A percentile compares a stretch with the other conserved stretches of the same genome.
Evolutionary conservation across 257 asterid genomes (phyloP).

Genomic region (Gentiana macrophylla): DNA sequence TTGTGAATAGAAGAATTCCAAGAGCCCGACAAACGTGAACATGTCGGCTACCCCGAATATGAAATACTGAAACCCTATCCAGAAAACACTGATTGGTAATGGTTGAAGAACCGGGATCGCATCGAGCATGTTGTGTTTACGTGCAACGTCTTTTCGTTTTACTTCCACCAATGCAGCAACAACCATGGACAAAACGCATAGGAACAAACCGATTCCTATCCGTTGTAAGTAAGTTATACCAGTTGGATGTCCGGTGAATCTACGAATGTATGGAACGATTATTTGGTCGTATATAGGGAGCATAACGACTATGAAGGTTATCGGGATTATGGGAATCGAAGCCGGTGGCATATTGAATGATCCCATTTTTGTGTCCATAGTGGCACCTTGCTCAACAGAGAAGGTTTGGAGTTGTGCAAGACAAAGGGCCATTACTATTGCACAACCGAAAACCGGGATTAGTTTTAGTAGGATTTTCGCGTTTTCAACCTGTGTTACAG

Average conservation of each 20-base stretch:
- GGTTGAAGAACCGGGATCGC: conserved; percentile 43
- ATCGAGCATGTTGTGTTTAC: conserved; percentile 38
- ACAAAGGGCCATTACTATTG: conserved; percentile 70
- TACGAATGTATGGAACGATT: conserved; percentile 40
- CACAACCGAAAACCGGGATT: conserved; percentile 61
- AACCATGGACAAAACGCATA: conserved; percentile 59
- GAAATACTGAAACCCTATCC: conserved; percentile 72
- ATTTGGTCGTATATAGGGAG: conserved; percentile 53
- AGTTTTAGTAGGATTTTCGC: conserved; percentile 52
- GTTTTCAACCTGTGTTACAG: conserved; percentile 79
- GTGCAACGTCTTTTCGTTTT: conserved; percentile 45
- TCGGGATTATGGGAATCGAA: conserved; percentile 58
- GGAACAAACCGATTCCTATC: conserved; percentile 55
- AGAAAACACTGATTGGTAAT: conserved; percentile 64
- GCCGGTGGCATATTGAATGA: conserved; percentile 54
- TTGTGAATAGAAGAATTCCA: conserved; percentile 70
- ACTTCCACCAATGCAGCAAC: conserved; percentile 53
- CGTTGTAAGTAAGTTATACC: conserved; percentile 70
- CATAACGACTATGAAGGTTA: conserved; percentile 33
- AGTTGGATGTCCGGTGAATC: conserved; percentile 51
- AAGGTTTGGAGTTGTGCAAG: conserved; percentile 78
- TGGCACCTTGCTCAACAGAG: conserved; percentile 55
- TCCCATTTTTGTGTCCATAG: conserved; percentile 54
- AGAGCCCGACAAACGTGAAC: conserved; percentile 69
- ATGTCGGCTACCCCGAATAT: conserved; percentile 76